phyloP scores from a whole-genome alignment of 805 yeast species.

The Cyberlindnera lachancei region DNA sequence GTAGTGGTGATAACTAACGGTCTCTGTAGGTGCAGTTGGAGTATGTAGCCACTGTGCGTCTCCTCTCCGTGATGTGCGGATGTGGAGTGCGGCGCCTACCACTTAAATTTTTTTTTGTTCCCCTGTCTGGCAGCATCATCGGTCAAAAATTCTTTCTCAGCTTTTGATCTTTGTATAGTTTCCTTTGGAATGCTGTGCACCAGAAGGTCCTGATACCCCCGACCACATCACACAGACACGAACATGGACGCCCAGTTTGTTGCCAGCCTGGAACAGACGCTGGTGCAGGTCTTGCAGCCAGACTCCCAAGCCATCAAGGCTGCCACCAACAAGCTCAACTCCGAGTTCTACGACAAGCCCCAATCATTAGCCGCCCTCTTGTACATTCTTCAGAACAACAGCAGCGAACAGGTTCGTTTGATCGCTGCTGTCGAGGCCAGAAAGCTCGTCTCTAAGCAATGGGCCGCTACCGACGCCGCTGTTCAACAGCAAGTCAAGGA shows the following conservation, averaged over 20 bases:
- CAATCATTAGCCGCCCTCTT: conserved; percentile 74
- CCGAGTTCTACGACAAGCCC: conserved; percentile 66
- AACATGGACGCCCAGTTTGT: too few species aligned
- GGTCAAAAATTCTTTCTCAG: too few species aligned
- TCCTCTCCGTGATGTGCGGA: too few species aligned
- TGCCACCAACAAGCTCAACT: conserved; percentile 69
- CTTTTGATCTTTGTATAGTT: too few species aligned
- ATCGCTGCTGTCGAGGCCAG: conserved; percentile 96
- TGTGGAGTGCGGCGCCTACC: conserved; percentile 5
- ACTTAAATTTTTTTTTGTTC: conserved; percentile 7
- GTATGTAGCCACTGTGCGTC: too few species aligned
- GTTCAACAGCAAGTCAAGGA: conserved; percentile 56
- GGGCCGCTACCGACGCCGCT: conserved; percentile 43
- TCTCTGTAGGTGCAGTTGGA: too few species aligned
- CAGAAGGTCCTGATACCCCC: too few species aligned
- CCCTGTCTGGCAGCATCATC: too few species aligned
- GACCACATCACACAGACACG: too few species aligned
- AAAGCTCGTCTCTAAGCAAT: conserved; percentile 65
- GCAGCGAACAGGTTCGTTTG: conserved; percentile 70
- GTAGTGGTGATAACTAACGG: too few species aligned
- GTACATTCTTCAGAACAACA: conserved; percentile 67
- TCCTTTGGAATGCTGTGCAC: too few species aligned
- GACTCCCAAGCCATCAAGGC: conserved; percentile 72
- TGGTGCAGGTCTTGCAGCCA: conserved; percentile 75
- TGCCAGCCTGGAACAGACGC: conserved; percentile 67